These are phyloP conservation scores for Thielaviopsis euricoi DNA, from an alignment of 2,329 filamentous ascomycete species.

Conservation along the genomic window DNA sequence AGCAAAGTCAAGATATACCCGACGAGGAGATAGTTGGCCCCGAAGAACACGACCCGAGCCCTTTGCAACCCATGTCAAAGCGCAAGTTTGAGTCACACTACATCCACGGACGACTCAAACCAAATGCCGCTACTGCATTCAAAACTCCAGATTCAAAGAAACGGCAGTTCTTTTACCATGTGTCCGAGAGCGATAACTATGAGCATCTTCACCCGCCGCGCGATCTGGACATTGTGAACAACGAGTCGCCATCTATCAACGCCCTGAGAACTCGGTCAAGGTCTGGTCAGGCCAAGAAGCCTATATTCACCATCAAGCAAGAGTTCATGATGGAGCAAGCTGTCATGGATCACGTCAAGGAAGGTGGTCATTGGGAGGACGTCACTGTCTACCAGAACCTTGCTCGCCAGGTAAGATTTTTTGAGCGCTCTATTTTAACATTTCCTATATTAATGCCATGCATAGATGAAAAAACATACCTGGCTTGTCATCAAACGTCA, in stretches of 20 bases:
- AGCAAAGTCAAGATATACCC: background rate
- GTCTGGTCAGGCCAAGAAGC: conserved; percentile 6
- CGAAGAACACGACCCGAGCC: background rate
- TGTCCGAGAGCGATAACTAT: background rate
- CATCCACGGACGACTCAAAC: background rate
- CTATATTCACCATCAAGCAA: conserved; percentile 6
- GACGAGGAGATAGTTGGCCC: background rate
- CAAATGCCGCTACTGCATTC: background rate
- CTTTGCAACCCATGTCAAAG: background rate
- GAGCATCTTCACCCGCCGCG: background rate
- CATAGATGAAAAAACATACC: background rate
- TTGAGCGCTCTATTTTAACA: background rate
- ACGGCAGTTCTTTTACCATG: background rate
- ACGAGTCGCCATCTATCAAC: conserved; percentile 9
- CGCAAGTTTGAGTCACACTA: background rate
- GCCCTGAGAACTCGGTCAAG: conserved; percentile 6
- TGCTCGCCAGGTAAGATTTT: conserved; percentile 5
- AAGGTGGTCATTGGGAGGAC: conserved; percentile 11
- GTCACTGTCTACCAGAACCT: conserved; percentile 9
- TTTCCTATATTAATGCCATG: background rate
- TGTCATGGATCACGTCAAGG: conserved; percentile 9
- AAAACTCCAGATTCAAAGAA: background rate
- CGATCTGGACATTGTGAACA: background rate
- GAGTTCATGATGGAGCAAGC: conserved; percentile 5
- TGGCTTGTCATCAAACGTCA: conserved; percentile 8